A percentile compares a stretch with the other conserved stretches of the same genome.
phyloP scores from a whole-genome alignment of 768 basidiomycete species.

The Dictyophora rubrovolvata region DNA sequence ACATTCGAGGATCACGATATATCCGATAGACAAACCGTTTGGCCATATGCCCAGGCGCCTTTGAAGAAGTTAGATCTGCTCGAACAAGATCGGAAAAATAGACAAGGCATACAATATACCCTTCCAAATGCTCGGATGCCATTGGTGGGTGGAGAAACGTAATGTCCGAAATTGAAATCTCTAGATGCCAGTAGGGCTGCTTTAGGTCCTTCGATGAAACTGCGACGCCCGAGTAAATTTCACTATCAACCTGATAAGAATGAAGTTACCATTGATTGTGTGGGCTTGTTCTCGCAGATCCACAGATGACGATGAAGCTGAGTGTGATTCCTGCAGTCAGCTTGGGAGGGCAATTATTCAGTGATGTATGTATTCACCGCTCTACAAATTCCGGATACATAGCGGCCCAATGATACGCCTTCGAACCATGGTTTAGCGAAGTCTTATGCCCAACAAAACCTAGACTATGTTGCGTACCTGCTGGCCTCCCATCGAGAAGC shows the following conservation, averaged over 20 bases:
- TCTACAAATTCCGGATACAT: neutral
- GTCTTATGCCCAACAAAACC: neutral
- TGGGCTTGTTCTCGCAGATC: neutral
- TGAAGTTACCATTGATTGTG: neutral
- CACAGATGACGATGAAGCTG: neutral
- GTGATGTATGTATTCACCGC: neutral
- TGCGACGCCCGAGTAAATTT: constrained; percentile 15
- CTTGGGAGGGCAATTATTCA: neutral
- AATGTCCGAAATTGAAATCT: constrained; percentile 46
- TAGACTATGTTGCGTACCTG: neutral
- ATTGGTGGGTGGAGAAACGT: constrained; percentile 33
- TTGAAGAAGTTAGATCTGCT: neutral
- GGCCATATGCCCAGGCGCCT: constrained; percentile 47
- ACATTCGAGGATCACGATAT: neutral
- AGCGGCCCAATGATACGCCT: neutral
- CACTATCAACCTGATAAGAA: neutral
- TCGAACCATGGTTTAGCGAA: neutral
- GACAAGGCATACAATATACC: constrained; percentile 30
- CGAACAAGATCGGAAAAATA: neutral
- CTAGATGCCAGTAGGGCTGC: constrained; percentile 42
- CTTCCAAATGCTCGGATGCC: constrained; percentile 50
- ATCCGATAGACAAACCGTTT: constrained; percentile 27
- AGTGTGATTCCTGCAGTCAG: neutral
- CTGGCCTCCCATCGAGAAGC: neutral
- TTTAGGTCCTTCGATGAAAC: constrained; percentile 51